Base-by-base conservation (phyloP, 305 asterid genomes). In the Andrographis paniculata region DNA sequence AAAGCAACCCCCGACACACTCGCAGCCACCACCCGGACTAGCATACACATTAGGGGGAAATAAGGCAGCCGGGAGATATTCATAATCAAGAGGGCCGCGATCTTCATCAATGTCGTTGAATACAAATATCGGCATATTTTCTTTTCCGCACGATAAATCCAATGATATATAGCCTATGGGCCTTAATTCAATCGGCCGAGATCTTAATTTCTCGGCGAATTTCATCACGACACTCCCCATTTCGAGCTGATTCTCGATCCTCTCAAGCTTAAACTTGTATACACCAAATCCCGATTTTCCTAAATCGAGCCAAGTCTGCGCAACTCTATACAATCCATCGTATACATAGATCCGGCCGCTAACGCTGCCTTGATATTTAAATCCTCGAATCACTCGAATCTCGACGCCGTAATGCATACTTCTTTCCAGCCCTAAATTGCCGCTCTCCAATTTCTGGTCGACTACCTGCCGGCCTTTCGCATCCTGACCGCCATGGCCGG, bases 401-500 rank as follows among this genome's bases (percentile, higher is more conserved):
- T 91, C 99, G 18, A 91, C 65, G 6, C 83, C 94, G 20, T 91
- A 86, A 41, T 53, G 43, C 99, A 80, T 80, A 55, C 99, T 91
- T 74, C 96, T 76, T 58, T 91, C 99, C 71, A 91, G 12, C 0
- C 89, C 96, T 58, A 86, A 67, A 63, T 91, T 91, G 36, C 99
- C 99, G 17, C 73, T 55, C 52, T 87, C 99, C 47, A 91, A 68
- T 48, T 67, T 80, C 82, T 91, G 99, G 58, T 79, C 74, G 75
- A 64, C 51, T 39, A 72, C 77, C 67, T 91, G 99, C 56, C 65
- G 53, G 20, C 53, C 54, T 16, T 68, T 4, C 63, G 78, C 78
- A 55, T 83, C 96, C 69, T 86, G 99, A 21, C 99, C 99, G 20
- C 99, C 99, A 6, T 91, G 99, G 22, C 99, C 99, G 0, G 99